Base-by-base conservation (phyloP, 495 filamentous ascomycete species). In the Tuber aestivum region DNA sequence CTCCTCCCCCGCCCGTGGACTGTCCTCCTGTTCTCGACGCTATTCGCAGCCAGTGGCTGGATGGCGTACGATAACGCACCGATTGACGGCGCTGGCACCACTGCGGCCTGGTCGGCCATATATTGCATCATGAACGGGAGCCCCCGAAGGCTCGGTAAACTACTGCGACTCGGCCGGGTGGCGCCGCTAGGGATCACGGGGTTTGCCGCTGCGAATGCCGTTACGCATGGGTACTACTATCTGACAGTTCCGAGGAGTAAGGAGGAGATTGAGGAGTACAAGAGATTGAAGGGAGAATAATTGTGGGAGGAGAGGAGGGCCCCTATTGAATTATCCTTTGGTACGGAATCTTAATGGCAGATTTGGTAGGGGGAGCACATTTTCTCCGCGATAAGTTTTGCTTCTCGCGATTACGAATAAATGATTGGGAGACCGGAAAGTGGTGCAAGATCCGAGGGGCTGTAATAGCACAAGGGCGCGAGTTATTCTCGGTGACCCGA, bases 91-190 rank as follows among this genome's bases (percentile, higher is more conserved):
- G 95, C 94, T 0, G 95, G 94, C 41, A 87, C 94, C 72, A 92
- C 90, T 20, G 93, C 92, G 27, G 93, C 95, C 5, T 97, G 93
- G 90, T 93, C 91, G 56, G 93, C 91, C 6, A 85, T 97, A 35
- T 99, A 98, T 83, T 85, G 94, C 23, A 84, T 97, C 48, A 16
- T 86, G 94, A 68, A 94, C 93, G 37, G 84, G 88, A 76, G 88
- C 93, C 74, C 87, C 91, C 76, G 88, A 87, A 74, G 89, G 89
- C 74, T 86, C 84, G 72, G 75, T 72, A 76, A 72, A 56, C 38
- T 81, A 72, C 37, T 77, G 56, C 70, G 75, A 73, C 68, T 76
- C 79, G 69, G 50, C 88, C 94, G 69, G 87, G 93, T 72, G 90
- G 91, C 44, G 83, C 87, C 45, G 92, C 93, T 40, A 87, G 79